phyloP scores from a whole-genome alignment of 2,329 filamentous ascomycete genomes.

The Ceratocystis huliohia region DNA sequence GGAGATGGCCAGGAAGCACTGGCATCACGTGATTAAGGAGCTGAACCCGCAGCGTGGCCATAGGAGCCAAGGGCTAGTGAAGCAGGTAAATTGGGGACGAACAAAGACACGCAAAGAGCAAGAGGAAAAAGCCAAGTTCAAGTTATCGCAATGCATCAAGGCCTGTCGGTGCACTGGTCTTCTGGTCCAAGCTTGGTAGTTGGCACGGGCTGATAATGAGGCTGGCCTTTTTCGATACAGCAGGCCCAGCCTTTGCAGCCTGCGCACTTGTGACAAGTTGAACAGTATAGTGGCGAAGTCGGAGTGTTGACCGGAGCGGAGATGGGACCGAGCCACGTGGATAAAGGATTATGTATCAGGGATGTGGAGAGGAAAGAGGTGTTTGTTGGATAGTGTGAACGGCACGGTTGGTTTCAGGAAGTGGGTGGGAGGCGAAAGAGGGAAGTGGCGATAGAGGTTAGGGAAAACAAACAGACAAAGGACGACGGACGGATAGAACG shows the following conservation, averaged over 20 bases:
- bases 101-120: too few species aligned
- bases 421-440: not conserved
- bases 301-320: not conserved
- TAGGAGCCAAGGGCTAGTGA: not conserved
- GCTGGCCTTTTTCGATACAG: not conserved
- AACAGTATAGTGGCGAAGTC: not conserved
- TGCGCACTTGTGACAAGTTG: not conserved
- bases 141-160: not conserved
- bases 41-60: not conserved
- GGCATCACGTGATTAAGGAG: not conserved
- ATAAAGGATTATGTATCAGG: not conserved
- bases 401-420: not conserved
- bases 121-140: too few species aligned
- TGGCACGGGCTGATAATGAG: constrained; percentile 1
- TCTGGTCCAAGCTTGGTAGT: too few species aligned
- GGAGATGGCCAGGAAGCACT: not conserved
- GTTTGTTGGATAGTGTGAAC: not conserved
- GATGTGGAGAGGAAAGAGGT: not conserved
- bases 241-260: too few species aligned
- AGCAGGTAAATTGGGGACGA: too few species aligned
- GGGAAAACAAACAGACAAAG: not conserved
- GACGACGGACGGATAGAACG: not conserved
- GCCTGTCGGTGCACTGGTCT: not conserved
- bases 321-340: constrained; percentile 10
- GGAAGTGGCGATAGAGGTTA: not conserved